Base-by-base conservation (phyloP, 768 basidiomycete species). In the Hericium erinaceus region DNA sequence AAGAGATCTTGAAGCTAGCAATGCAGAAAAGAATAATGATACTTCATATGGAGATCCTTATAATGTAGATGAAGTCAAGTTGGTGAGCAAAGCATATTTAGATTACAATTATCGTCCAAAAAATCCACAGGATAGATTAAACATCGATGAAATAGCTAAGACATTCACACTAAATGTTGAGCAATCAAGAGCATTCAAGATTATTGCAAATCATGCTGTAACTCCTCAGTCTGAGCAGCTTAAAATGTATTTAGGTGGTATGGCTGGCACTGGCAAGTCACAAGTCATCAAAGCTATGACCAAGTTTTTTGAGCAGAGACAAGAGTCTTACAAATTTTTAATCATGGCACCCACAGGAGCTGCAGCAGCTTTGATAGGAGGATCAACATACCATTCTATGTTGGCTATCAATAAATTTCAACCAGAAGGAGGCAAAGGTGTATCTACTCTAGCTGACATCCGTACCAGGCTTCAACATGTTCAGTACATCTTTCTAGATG, bases 401-500 rank as follows among this genome's bases (percentile, higher is more conserved):
- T 46, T 65, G 13, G 40, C 60, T 12, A 39, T 65, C 2, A 38
- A 39, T 18, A 37, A 22, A 53, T 37, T n/a, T 3, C 18, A 24
- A 40, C 28, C 5, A 26, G 8, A 40, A 15, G 22, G 15, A 39
- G 48, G 20, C 26, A 38, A 20, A 60, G 7, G 18, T 20, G 15
- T 49, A n/a, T 15, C 4, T 0, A 37, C 39, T 4, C 15, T 59
- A 50, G 12, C 10, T 33, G 48, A 54, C 18, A 46, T 63, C 7
- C 40, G 49, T 13, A 52, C 37, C 10, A 39, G 41, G 7, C 41
- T 63, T 4, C 39, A 60, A n/a, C 65, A 69, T 20, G 69, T 75
- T 10, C 66, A 75, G 0, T 74, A 74, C 61, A 61, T 77, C 3
- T 75, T 78, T 48, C 58, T 77, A 13, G 73, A 77, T 65, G 75